Evolutionary conservation across 768 basidiomycete species (phyloP).

Genomic region (Tephrocybe sp.): DNA sequence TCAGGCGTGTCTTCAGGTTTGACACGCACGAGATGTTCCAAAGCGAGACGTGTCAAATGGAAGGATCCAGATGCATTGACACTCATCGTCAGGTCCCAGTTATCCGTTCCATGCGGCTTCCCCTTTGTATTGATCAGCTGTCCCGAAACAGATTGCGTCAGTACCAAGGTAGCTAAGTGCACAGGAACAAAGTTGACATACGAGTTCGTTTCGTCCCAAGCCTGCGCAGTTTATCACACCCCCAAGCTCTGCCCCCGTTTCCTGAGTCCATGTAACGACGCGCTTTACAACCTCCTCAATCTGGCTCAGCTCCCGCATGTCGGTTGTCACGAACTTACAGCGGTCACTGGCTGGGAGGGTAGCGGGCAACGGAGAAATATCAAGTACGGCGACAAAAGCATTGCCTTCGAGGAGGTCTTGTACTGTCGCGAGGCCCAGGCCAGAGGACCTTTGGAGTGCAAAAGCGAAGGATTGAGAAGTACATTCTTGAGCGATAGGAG

Average conservation of each 20-base stretch:
- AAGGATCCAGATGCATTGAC: slow-evolving; percentile 61
- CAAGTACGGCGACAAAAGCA: slow-evolving; percentile 51
- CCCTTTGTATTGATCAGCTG: slow-evolving; percentile 48
- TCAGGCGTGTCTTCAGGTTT: slow-evolving; percentile 43
- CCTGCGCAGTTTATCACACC: slow-evolving; percentile 62
- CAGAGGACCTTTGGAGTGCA: slow-evolving; percentile 42
- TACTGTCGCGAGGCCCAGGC: slow-evolving; percentile 54
- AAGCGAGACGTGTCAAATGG: slow-evolving; percentile 53
- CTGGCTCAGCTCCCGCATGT: slow-evolving; percentile 36
- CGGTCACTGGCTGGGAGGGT: slow-evolving; percentile 20
- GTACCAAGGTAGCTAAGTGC: background rate
- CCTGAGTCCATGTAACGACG: slow-evolving; percentile 38
- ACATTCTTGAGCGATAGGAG: background rate
- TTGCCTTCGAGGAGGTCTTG: slow-evolving; percentile 39
- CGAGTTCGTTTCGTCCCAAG: slow-evolving; percentile 32
- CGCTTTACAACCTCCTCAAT: slow-evolving; percentile 37
- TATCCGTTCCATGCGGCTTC: slow-evolving; percentile 44
- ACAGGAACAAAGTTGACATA: background rate
- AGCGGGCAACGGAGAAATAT: slow-evolving; percentile 39
- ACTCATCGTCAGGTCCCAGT: slow-evolving; percentile 50
- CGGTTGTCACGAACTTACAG: slow-evolving; percentile 39
- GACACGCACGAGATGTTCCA: slow-evolving; percentile 47
- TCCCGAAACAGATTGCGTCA: slow-evolving; percentile 11
- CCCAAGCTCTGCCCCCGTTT: slow-evolving; percentile 45
- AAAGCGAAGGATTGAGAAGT: background rate